Conservation (phyloP, 2,329 filamentous ascomycete genomes). For the Trichoderma sp. region DNA sequence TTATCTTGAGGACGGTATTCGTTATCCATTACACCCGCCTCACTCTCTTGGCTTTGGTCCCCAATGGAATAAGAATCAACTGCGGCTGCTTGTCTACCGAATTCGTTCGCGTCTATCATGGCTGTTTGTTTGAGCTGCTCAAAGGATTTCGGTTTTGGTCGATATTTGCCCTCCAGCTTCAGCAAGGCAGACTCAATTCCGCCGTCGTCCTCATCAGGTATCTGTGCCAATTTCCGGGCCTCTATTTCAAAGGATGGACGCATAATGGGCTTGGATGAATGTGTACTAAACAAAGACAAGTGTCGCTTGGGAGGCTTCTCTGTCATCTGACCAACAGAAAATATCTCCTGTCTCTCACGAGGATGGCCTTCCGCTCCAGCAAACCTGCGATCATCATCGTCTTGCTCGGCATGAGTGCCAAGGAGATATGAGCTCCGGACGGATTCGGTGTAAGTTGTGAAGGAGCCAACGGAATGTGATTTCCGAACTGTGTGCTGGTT, state of each 20-base stretch:
- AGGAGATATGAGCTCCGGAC: conserved; percentile 55
- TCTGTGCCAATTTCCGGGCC: conserved; percentile 79
- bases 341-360: conserved; percentile 29
- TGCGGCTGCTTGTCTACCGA: not conserved
- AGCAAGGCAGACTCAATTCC: conserved; percentile 88
- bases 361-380: not conserved
- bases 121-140: conserved; percentile 25
- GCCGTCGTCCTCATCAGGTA: conserved; percentile 80
- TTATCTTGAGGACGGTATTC: not conserved
- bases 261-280: conserved; percentile 61
- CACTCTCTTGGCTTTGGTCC: not conserved
- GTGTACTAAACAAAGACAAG: conserved; percentile 57
- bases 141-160: conserved; percentile 46
- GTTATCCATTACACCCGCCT: not conserved
- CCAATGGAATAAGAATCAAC: not conserved
- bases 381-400: not conserved
- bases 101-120: conserved; percentile 6
- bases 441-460: conserved; percentile 60
- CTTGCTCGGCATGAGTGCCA: conserved; percentile 34
- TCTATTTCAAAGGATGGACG: conserved; percentile 82
- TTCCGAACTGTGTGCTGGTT: conserved; percentile 42
- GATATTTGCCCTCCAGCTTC: conserved; percentile 86
- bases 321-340: conserved; percentile 58
- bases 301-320: conserved; percentile 46
- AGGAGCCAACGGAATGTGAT: conserved; percentile 57